phyloP scores from a whole-genome alignment of 2,329 filamentous ascomycete species.

The Colletotrichum paranaense region DNA sequence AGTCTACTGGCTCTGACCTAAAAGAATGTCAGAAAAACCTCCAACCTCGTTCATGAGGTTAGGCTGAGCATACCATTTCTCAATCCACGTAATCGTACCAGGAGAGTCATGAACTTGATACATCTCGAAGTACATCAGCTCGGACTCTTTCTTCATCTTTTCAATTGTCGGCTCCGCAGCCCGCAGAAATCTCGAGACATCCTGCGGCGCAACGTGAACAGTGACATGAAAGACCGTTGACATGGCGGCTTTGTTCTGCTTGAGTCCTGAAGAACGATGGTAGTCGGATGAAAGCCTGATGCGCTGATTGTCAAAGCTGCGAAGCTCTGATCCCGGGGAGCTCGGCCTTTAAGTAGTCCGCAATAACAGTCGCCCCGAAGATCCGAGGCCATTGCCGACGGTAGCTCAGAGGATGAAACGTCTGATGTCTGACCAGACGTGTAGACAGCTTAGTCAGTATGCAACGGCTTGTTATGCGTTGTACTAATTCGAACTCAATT shows the following conservation, averaged over 20 bases:
- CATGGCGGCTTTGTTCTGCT: not conserved
- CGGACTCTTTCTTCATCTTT: constrained; percentile 25
- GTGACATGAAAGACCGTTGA: constrained; percentile 32
- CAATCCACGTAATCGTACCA: constrained; percentile 32
- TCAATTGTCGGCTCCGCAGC: constrained; percentile 27
- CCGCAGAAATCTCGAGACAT: constrained; percentile 22
- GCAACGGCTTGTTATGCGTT: not conserved
- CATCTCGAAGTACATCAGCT: constrained; percentile 31
- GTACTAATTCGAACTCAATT: not conserved
- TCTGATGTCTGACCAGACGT: constrained; percentile 18
- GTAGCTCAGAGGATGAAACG: constrained; percentile 25
- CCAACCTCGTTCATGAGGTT: accelerated
- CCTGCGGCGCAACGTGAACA: constrained; percentile 22
- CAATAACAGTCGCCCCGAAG: constrained; percentile 14
- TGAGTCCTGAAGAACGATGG: not conserved
- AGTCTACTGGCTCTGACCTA: constrained; percentile 29
- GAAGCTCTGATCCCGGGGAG: constrained; percentile 1
- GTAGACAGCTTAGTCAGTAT: not conserved
- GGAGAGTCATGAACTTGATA: constrained; percentile 30
- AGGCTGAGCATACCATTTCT: constrained; percentile 2
- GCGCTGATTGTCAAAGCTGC: not conserved
- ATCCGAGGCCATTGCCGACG: constrained; percentile 10
- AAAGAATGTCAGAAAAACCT: not conserved
- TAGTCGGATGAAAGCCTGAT: not conserved
- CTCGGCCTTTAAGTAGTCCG: not conserved